A percentile compares a stretch with the other conserved stretches of the same genome.
Evolutionary conservation across 2,329 filamentous ascomycete species (phyloP).

Genomic region (Westerdykella ornata): DNA sequence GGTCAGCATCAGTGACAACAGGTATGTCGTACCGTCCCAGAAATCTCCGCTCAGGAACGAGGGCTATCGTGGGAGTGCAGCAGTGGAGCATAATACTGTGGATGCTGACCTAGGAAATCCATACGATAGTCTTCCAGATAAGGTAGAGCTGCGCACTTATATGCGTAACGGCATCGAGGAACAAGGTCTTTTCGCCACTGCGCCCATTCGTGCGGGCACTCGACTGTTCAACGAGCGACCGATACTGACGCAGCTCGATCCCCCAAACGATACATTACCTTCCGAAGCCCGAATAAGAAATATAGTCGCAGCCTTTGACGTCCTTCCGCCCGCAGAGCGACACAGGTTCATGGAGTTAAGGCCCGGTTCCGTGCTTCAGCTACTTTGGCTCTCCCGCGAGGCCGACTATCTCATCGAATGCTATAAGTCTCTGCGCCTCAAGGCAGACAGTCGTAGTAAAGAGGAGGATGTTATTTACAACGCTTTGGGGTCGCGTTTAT

Average conservation of each 20-base stretch:
- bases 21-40: too few relatives aligned
- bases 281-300: background rate
- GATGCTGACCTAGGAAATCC: too few relatives aligned
- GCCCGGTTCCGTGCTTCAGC: background rate
- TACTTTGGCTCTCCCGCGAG: conserved; percentile 1
- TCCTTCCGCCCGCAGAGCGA: conserved; percentile 5
- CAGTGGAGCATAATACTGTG: too few relatives aligned
- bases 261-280: background rate
- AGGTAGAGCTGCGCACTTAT: background rate
- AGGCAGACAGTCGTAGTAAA: too few relatives aligned
- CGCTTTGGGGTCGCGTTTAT: too few relatives aligned
- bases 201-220: conserved; percentile 7
- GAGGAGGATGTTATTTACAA: too few relatives aligned
- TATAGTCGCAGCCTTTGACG: conserved; percentile 4
- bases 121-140: too few relatives aligned
- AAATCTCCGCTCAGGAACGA: too few relatives aligned
- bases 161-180: background rate
- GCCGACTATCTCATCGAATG: too few relatives aligned
- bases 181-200: conserved; percentile 10
- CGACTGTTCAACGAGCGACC: conserved; percentile 14
- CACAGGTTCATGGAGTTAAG: conserved; percentile 3
- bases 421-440: too few relatives aligned
- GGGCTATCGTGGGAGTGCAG: too few relatives aligned
- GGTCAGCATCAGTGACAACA: background rate
- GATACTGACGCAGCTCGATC: conserved; percentile 2